Evolutionary conservation across 441 rosid species (phyloP).

Genomic region (Populus hybrid): DNA sequence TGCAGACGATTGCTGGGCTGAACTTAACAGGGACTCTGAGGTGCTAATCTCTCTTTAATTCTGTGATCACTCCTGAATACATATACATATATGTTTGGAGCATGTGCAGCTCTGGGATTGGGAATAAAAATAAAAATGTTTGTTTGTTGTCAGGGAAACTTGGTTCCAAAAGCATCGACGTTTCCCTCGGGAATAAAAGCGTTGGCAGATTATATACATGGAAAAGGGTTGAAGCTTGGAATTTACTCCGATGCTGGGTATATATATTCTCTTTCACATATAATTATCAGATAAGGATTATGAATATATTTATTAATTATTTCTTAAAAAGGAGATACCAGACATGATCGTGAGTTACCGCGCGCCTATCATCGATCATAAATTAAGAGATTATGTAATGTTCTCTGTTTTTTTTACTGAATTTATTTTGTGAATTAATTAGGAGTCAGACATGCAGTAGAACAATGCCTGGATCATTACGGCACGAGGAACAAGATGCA

Average conservation of each 20-base stretch:
- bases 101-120: background rate
- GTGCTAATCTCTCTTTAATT: background rate
- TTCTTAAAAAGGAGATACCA: background rate
- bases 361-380: no score
- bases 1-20: constrained; percentile 27
- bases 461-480: no score
- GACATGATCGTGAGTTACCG: no score
- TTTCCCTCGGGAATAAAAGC: constrained; percentile 63
- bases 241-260: constrained; percentile 69
- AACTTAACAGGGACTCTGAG: constrained; percentile 19
- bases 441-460: no score
- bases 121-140: background rate
- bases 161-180: constrained; percentile 47
- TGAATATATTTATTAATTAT: background rate
- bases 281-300: background rate
- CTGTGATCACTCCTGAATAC: no score
- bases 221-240: constrained; percentile 59
- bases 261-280: no score
- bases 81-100: background rate
- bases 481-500: no score
- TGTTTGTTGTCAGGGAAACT: constrained; percentile 35
- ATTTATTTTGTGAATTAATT: no score
- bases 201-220: constrained; percentile 53
- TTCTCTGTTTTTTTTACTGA: no score
- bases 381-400: no score